A percentile compares a stretch with the other conserved stretches of the same genome.
Conservation (phyloP, 176 grass and related monocot species). For the Secale cereale region DNA sequence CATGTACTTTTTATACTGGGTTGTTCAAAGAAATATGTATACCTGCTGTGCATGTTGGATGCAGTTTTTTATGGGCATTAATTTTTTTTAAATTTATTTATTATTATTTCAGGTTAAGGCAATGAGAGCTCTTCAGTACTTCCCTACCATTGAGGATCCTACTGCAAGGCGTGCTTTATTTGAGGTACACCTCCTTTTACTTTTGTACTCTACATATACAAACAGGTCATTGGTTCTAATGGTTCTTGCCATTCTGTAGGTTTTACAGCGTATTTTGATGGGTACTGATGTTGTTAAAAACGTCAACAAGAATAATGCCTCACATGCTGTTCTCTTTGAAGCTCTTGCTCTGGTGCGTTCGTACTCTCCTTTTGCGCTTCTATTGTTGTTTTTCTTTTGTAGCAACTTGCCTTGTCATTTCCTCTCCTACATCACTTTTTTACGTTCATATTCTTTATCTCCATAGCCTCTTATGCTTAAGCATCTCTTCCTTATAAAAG, state of each 20-base stretch:
- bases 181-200: slow-evolving; percentile 51
- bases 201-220: not conserved
- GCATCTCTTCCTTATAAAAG: slow-evolving; percentile 2
- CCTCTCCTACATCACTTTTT: not conserved
- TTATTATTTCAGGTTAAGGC: slow-evolving; percentile 78
- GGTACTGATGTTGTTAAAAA: slow-evolving; percentile 99
- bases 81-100: slow-evolving; percentile 1
- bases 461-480: not conserved
- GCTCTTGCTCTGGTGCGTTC: slow-evolving; percentile 89
- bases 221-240: not conserved
- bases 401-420: not conserved
- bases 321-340: slow-evolving; percentile 99
- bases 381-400: slow-evolving; percentile 1
- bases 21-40: slow-evolving; percentile 12
- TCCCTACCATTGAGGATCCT: slow-evolving; percentile 90
- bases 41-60: slow-evolving; percentile 8
- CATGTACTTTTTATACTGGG: not conserved
- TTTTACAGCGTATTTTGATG: slow-evolving; percentile 98
- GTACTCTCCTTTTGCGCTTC: not conserved
- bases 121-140: slow-evolving; percentile 99
- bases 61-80: not conserved
- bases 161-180: slow-evolving; percentile 88
- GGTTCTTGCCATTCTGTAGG: slow-evolving; percentile 45
- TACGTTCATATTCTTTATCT: not conserved
- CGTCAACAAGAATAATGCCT: slow-evolving; percentile 99